Conservation (phyloP, 441 rosid genomes). For the Euphorbia schlechtendalii region DNA sequence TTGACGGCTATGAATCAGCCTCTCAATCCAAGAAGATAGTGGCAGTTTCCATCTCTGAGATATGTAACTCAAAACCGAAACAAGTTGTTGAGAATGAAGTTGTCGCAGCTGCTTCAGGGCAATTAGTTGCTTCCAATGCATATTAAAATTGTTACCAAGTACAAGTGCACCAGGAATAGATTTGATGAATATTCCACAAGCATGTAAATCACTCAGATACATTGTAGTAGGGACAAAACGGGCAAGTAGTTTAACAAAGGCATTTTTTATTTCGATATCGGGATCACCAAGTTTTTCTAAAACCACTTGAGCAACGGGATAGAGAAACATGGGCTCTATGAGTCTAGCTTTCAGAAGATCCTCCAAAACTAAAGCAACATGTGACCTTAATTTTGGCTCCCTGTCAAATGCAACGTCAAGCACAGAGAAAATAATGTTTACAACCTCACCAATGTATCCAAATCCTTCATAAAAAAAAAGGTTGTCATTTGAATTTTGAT, state of each 20-base stretch:
- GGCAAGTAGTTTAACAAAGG: constrained; percentile 66
- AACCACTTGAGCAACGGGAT: constrained; percentile 53
- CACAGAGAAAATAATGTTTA: constrained; percentile 51
- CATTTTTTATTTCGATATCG: constrained; percentile 53
- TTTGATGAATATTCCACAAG: constrained; percentile 35
- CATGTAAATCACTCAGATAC: constrained; percentile 53
- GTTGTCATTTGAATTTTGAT: constrained; percentile 34
- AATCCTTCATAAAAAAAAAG: constrained; percentile 43
- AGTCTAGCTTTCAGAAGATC: constrained; percentile 71
- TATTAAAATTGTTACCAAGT: constrained; percentile 40
- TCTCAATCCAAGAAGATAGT: constrained; percentile 86
- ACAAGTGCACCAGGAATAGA: constrained; percentile 40
- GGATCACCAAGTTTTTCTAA: constrained; percentile 93
- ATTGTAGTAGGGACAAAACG: constrained; percentile 61
- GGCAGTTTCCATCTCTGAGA: constrained; percentile 94
- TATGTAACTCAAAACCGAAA: constrained; percentile 89
- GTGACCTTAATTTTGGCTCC: constrained; percentile 82
- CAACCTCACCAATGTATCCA: constrained; percentile 36
- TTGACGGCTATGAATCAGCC: constrained; percentile 58
- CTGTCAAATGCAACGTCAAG: constrained; percentile 81
- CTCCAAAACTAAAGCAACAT: constrained; percentile 65
- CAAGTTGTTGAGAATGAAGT: constrained; percentile 91
- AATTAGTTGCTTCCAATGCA: constrained; percentile 93
- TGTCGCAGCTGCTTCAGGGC: constrained; percentile 71
- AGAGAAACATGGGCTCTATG: constrained; percentile 52